Evolutionary conservation across 139 green algal genomes (phyloP).

Genomic region (Chlorella sp.): DNA sequence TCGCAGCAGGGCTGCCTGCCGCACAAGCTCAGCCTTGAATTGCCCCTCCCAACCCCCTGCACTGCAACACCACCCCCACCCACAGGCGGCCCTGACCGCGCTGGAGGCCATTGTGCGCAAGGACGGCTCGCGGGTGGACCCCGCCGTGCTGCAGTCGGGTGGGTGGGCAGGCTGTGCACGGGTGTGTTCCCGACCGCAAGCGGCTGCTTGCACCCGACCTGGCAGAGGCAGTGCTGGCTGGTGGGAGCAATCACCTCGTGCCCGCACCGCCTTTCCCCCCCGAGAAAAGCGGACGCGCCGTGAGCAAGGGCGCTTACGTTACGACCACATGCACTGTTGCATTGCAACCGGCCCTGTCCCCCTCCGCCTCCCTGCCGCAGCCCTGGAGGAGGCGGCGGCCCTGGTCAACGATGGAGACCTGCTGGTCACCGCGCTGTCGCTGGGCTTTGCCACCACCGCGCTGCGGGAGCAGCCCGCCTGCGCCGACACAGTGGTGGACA

Average conservation of each 20-base stretch:
- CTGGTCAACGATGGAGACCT: constrained; percentile 85
- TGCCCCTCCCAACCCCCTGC: too few relatives aligned
- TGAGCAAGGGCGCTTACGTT: too few relatives aligned
- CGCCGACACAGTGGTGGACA: constrained; percentile 39
- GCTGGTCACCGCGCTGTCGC: constrained; percentile 69
- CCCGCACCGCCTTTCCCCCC: too few relatives aligned
- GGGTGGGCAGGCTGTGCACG: not conserved
- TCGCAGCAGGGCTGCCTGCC: not conserved
- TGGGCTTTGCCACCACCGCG: constrained; percentile 73
- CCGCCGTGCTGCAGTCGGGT: constrained; percentile 10
- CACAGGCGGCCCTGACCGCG: not conserved
- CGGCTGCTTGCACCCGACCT: too few relatives aligned
- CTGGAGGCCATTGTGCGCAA: constrained; percentile 58
- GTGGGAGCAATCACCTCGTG: too few relatives aligned
- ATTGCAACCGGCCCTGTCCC: not conserved
- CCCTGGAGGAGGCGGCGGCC: constrained; percentile 55
- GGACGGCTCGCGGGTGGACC: constrained; percentile 46
- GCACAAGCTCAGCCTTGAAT: not conserved
- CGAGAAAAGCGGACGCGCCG: too few relatives aligned
- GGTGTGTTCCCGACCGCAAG: too few relatives aligned
- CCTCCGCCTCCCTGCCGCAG: not conserved
- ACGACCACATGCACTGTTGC: too few relatives aligned
- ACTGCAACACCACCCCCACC: not conserved
- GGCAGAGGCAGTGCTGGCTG: too few relatives aligned
- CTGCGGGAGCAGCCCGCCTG: constrained; percentile 50